phyloP scores from a whole-genome alignment of 1,284 basidiomycete genomes.

The Termitomyces sp. region DNA sequence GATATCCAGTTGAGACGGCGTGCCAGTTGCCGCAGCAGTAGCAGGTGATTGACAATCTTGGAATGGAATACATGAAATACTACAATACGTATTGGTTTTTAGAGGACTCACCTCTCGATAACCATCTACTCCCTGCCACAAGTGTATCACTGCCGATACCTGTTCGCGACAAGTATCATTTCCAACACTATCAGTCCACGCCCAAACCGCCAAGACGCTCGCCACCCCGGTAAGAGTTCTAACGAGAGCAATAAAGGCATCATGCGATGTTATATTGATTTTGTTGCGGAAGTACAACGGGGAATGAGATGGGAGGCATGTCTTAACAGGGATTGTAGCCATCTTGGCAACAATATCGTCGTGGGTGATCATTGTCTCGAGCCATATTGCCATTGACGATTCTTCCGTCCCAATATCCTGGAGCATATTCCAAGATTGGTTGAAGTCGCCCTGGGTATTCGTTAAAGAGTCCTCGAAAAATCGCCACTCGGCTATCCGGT shows the following conservation, averaged over 20 bases:
- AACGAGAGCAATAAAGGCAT: constrained; percentile 58
- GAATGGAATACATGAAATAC: background rate
- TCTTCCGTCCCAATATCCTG: constrained; percentile 59
- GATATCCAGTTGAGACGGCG: constrained; percentile 61
- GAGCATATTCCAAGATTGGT: constrained; percentile 40
- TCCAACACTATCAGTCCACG: constrained; percentile 74
- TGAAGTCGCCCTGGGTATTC: constrained; percentile 48
- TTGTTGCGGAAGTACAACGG: constrained; percentile 29
- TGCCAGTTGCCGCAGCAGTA: constrained; percentile 59
- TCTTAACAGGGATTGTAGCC: constrained; percentile 35
- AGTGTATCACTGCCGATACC: constrained; percentile 51
- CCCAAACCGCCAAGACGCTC: constrained; percentile 66
- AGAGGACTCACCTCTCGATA: constrained; percentile 51
- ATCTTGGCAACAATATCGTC: constrained; percentile 44
- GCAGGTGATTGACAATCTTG: constrained; percentile 62
- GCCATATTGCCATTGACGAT: constrained; percentile 63
- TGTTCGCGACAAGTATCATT: constrained; percentile 58
- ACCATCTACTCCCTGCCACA: constrained; percentile 67
- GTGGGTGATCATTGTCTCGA: constrained; percentile 59
- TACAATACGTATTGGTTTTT: background rate
- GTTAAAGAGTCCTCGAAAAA: constrained; percentile 54
- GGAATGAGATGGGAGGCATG: constrained; percentile 29
- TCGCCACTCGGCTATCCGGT: constrained; percentile 55
- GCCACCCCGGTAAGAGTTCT: constrained; percentile 64
- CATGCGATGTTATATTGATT: constrained; percentile 35